A percentile compares a stretch with the other conserved stretches of the same genome.
phyloP scores from a whole-genome alignment of 1,139 yeast species.

The Protomyces lactucae-debilis region DNA sequence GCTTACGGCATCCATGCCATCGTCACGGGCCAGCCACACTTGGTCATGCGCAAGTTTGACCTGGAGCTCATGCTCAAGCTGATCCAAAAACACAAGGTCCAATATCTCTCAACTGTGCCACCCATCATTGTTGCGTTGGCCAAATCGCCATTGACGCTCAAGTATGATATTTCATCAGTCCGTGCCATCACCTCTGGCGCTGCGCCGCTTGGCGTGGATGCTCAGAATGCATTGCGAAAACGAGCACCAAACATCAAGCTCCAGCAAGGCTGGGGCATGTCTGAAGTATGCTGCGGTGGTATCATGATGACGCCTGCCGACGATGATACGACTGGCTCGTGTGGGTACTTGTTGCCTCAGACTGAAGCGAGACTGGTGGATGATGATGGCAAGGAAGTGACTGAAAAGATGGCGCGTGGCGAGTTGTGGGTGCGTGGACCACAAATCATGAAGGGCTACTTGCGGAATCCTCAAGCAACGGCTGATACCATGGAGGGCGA shows the following conservation, averaged over 20 bases:
- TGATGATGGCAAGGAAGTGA: conserved; percentile 47
- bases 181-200: conserved; percentile 40
- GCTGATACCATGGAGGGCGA: conserved; percentile 50
- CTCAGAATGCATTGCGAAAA: conserved; percentile 34
- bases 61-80: conserved; percentile 37
- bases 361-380: conserved; percentile 47
- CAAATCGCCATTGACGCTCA: conserved; percentile 38
- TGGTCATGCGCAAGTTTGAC: conserved; percentile 39
- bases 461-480: conserved; percentile 53
- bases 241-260: neutral
- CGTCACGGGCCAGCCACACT: conserved; percentile 34
- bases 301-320: conserved; percentile 28
- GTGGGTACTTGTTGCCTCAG: conserved; percentile 48
- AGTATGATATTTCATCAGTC: conserved; percentile 34
- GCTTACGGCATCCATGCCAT: conserved; percentile 35
- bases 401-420: conserved; percentile 45
- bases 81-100: conserved; percentile 36
- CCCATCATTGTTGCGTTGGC: conserved; percentile 42
- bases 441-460: conserved; percentile 59
- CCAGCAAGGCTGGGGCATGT: conserved; percentile 26
- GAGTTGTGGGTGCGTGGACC: conserved; percentile 70
- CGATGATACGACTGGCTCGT: conserved; percentile 44
- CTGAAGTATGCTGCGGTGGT: conserved; percentile 55
- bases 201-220: conserved; percentile 39
- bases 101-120: conserved; percentile 39